These are phyloP conservation scores for Fusarium robinianum DNA, from an alignment of 2,329 filamentous ascomycete species.

Conservation along the genomic window DNA sequence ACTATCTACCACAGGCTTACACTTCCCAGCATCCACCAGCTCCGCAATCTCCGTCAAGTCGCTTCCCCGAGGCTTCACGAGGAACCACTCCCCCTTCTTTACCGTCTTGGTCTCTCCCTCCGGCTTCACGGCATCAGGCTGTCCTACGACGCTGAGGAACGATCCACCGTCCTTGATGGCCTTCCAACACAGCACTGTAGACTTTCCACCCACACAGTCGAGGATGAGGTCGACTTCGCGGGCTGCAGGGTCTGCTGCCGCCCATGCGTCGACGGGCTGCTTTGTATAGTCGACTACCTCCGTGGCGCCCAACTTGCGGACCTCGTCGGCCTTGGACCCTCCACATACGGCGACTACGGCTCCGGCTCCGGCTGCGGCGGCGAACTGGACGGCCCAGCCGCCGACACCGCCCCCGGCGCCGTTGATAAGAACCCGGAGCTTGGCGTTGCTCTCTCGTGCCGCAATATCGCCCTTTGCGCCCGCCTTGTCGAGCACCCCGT, in stretches of 20 bases:
- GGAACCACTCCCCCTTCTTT: slow-evolving; percentile 14
- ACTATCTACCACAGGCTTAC: slow-evolving; percentile 24
- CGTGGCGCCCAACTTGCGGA: slow-evolving; percentile 11
- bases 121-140: slow-evolving; percentile 17
- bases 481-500: background rate
- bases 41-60: slow-evolving; percentile 17
- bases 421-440: slow-evolving; percentile 11
- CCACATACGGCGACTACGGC: slow-evolving; percentile 7
- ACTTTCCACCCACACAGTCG: slow-evolving; percentile 21
- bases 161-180: slow-evolving; percentile 17
- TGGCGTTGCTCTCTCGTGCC: slow-evolving; percentile 2
- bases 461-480: background rate
- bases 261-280: slow-evolving; percentile 17
- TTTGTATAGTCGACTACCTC: slow-evolving; percentile 23
- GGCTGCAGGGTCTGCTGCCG: background rate
- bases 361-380: slow-evolving; percentile 9
- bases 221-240: slow-evolving; percentile 21
- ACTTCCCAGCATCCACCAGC: slow-evolving; percentile 16
- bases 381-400: slow-evolving; percentile 22
- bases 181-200: slow-evolving; percentile 17
- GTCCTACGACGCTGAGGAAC: slow-evolving; percentile 14
- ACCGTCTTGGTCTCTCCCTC: slow-evolving; percentile 11
- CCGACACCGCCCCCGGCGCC: slow-evolving; percentile 20
- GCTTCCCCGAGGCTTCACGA: slow-evolving; percentile 19
- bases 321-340: slow-evolving; percentile 6